These are phyloP conservation scores for Goffeauzyma gilvescens DNA, from an alignment of 768 basidiomycete genomes.

Conservation along the genomic window DNA sequence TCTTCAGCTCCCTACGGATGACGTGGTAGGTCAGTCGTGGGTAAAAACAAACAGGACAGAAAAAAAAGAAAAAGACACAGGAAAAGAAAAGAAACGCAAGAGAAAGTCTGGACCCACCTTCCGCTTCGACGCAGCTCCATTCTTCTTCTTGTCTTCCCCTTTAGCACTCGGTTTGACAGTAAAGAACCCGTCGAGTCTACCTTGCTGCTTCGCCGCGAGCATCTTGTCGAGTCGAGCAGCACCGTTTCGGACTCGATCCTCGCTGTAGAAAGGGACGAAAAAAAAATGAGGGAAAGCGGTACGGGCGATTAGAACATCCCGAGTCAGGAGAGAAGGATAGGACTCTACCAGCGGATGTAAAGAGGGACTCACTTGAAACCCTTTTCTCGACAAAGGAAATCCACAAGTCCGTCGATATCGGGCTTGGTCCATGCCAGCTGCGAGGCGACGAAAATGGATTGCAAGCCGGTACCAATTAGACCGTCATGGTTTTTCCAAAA, in stretches of 20 bases:
- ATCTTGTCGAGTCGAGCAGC: slow-evolving; percentile 80
- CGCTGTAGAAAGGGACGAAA: slow-evolving; percentile 37
- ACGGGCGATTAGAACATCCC: too few relatives aligned
- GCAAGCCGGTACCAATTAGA: too few relatives aligned
- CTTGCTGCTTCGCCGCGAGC: slow-evolving; percentile 80
- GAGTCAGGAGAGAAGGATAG: too few relatives aligned
- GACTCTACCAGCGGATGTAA: not conserved
- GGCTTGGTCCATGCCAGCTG: slow-evolving; percentile 90
- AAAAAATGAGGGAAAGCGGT: not conserved
- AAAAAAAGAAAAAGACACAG: not conserved
- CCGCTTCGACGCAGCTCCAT: slow-evolving; percentile 18
- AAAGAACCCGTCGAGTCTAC: slow-evolving; percentile 90
- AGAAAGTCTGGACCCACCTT: slow-evolving; percentile 41
- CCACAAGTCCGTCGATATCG: slow-evolving; percentile 76
- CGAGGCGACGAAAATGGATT: too few relatives aligned
- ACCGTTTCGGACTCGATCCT: slow-evolving; percentile 87
- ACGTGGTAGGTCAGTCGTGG: not conserved
- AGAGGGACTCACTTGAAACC: slow-evolving; percentile 66
- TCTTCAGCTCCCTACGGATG: slow-evolving; percentile 31
- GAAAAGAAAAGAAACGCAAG: not conserved
- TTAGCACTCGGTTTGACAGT: slow-evolving; percentile 38
- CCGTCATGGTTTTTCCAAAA: too few relatives aligned
- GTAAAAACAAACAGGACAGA: too few relatives aligned
- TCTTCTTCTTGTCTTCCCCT: slow-evolving; percentile 20
- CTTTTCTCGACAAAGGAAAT: slow-evolving; percentile 84